Percentiles rank a stretch among this genome's conserved stretches.
Conservation (phyloP, 1,284 basidiomycete species). For the Fomitopsis betulina region DNA sequence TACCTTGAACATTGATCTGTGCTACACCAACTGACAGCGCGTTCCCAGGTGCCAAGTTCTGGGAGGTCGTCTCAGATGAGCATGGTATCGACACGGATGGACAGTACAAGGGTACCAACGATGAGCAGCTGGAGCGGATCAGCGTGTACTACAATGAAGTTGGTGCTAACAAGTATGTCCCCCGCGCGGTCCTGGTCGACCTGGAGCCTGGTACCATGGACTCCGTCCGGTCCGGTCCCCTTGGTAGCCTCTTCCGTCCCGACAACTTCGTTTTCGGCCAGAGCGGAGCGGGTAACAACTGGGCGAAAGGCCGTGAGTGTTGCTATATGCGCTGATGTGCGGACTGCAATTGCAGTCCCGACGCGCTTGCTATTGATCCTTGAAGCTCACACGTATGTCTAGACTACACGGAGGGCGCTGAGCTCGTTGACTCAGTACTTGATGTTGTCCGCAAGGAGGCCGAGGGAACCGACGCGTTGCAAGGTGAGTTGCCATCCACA, state of each 20-base stretch:
- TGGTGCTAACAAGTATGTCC: slow-evolving; percentile 91
- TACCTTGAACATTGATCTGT: slow-evolving; percentile 4
- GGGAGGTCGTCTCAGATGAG: slow-evolving; percentile 97
- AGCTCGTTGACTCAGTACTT: slow-evolving; percentile 91
- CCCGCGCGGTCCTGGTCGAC: slow-evolving; percentile 92
- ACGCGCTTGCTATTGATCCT: background rate
- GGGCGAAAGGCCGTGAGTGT: slow-evolving; percentile 87
- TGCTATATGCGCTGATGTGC: background rate
- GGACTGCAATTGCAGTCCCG: background rate
- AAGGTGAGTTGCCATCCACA: slow-evolving; percentile 50
- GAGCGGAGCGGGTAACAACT: slow-evolving; percentile 94
- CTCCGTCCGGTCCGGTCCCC: slow-evolving; percentile 82
- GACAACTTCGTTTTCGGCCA: slow-evolving; percentile 94
- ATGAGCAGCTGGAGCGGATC: slow-evolving; percentile 97
- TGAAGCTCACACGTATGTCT: slow-evolving; percentile 7
- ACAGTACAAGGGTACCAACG: slow-evolving; percentile 89
- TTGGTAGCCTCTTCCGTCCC: slow-evolving; percentile 87
- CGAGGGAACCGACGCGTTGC: slow-evolving; percentile 89
- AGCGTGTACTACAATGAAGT: slow-evolving; percentile 95
- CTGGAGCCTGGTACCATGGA: slow-evolving; percentile 98
- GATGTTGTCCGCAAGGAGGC: slow-evolving; percentile 88
- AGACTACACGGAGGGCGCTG: slow-evolving; percentile 95
- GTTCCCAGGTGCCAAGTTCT: slow-evolving; percentile 89
- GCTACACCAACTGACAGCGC: slow-evolving; percentile 1
- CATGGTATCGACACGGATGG: slow-evolving; percentile 94